Conservation (phyloP, 129 eudicot genomes). For the Erigeron canadensis region DNA sequence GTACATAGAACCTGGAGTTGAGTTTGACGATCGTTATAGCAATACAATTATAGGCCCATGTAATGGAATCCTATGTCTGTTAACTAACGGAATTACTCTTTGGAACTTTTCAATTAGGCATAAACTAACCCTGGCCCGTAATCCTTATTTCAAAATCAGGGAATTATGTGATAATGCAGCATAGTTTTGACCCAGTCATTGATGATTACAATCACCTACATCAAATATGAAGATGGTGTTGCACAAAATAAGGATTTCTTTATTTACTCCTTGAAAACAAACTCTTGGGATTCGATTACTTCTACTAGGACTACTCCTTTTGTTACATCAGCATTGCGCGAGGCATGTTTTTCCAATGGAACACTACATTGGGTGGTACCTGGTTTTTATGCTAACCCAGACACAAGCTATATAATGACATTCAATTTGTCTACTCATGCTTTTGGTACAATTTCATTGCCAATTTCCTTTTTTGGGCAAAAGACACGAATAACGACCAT, state of each 20-base stretch:
- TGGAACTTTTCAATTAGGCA: constrained; percentile 1
- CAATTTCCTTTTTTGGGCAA: neutral
- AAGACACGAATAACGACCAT: neutral
- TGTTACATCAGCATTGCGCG: neutral
- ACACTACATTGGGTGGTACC: too few relatives aligned
- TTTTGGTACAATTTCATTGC: neutral
- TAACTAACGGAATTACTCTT: neutral
- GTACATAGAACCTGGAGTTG: too few relatives aligned
- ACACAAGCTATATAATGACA: neutral
- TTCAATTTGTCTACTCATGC: neutral
- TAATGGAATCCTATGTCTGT: neutral
- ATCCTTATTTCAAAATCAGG: neutral
- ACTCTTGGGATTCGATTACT: neutral
- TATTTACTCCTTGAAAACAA: neutral
- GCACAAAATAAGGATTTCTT: neutral
- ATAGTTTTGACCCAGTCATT: neutral
- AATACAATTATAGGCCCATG: neutral
- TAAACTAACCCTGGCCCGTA: neutral
- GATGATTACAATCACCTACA: constrained; percentile 12
- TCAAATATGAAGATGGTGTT: too few relatives aligned
- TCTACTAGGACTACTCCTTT: neutral
- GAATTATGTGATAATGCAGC: neutral
- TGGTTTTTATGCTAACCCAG: neutral
- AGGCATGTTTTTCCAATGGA: constrained; percentile 13
- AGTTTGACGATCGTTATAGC: too few relatives aligned